Percentiles rank a stretch among this genome's conserved stretches.
Evolutionary conservation across 2,329 filamentous ascomycete genomes (phyloP).

Genomic region (Lecanicillium sp.): DNA sequence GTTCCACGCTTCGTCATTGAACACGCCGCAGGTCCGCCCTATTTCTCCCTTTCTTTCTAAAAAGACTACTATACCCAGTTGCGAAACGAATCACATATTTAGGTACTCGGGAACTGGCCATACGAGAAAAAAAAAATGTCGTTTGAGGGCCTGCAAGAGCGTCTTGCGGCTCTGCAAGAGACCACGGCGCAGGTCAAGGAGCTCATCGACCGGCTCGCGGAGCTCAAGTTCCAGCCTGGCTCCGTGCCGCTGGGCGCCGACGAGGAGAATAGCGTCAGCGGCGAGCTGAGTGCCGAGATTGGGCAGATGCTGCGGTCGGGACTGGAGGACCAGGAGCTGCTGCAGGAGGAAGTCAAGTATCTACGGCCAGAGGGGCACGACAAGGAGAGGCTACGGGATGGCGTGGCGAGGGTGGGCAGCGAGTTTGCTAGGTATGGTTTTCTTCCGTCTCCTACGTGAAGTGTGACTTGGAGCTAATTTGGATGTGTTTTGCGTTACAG

Average conservation of each 20-base stretch:
- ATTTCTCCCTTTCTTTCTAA: too few relatives aligned
- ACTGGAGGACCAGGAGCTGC: conserved; percentile 75
- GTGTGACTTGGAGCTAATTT: not conserved
- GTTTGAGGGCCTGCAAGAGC: conserved; percentile 54
- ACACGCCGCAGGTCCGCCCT: too few relatives aligned
- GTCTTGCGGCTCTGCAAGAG: conserved; percentile 52
- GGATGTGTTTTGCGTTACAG: conserved; percentile 21
- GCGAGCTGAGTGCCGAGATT: conserved; percentile 76
- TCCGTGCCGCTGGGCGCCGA: conserved; percentile 43
- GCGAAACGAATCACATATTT: too few relatives aligned
- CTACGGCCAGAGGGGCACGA: conserved; percentile 49
- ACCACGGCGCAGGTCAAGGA: conserved; percentile 49
- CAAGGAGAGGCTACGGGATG: conserved; percentile 57
- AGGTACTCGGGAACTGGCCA: too few relatives aligned
- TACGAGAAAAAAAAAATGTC: too few relatives aligned
- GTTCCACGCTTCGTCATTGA: conserved; percentile 14
- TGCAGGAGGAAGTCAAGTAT: conserved; percentile 72
- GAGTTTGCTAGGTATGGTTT: conserved; percentile 61
- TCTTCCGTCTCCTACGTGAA: not conserved
- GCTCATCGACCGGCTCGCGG: conserved; percentile 52
- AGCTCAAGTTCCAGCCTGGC: conserved; percentile 51
- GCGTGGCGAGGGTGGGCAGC: conserved; percentile 56
- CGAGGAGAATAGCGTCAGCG: conserved; percentile 46
- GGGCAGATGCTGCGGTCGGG: conserved; percentile 67
- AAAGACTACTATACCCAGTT: too few relatives aligned